phyloP scores from a whole-genome alignment of 208 protist genomes.

The Vickermania spadyakhi region DNA sequence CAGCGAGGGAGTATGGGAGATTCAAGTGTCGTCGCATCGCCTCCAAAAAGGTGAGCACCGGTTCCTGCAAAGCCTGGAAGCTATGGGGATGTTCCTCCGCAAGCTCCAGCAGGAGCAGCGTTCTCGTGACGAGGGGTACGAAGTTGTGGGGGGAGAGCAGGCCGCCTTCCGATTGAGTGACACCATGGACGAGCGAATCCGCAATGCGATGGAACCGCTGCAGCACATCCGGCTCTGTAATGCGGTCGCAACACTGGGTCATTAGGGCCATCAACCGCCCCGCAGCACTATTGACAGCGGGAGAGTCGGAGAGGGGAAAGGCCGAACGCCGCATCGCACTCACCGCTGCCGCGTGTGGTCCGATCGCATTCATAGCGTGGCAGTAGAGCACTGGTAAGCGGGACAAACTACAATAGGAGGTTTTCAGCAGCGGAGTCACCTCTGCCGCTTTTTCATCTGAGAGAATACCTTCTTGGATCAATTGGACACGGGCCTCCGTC shows the following conservation, averaged over 20 bases:
- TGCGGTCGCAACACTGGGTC: background rate
- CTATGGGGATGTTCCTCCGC: slow-evolving; percentile 9
- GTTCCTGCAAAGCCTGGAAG: slow-evolving; percentile 7
- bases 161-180: slow-evolving; percentile 12
- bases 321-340: background rate
- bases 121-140: slow-evolving; percentile 46
- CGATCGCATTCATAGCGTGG: slow-evolving; percentile 29
- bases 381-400: slow-evolving; percentile 37
- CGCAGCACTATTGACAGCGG: slow-evolving; percentile 19
- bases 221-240: slow-evolving; percentile 6
- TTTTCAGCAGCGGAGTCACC: slow-evolving; percentile 6
- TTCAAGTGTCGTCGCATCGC: slow-evolving; percentile 53
- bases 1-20: slow-evolving; percentile 56
- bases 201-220: slow-evolving; percentile 18
- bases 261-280: slow-evolving; percentile 9
- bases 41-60: slow-evolving; percentile 37
- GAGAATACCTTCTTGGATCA: slow-evolving; percentile 5
- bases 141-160: slow-evolving; percentile 43
- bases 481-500: slow-evolving; percentile 7
- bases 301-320: slow-evolving; percentile 26
- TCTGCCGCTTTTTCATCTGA: slow-evolving; percentile 9
- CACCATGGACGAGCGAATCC: slow-evolving; percentile 14
- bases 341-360: slow-evolving; percentile 33
- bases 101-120: slow-evolving; percentile 21
- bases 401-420: slow-evolving; percentile 8